Conservation (phyloP, 2,329 filamentous ascomycete species). For the Fusarium coicis region DNA sequence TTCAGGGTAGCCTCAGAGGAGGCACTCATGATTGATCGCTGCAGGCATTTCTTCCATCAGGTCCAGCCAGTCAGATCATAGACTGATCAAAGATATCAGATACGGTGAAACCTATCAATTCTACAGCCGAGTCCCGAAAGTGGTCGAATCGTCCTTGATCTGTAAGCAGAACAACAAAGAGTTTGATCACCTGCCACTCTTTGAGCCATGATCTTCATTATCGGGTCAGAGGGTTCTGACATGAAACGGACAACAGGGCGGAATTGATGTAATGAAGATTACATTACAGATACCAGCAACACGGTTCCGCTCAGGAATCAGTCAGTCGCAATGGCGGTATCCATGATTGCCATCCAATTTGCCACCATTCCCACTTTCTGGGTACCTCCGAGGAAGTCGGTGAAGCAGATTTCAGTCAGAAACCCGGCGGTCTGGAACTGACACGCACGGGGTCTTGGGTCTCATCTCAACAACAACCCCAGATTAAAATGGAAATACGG, state of each 20-base stretch:
- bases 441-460: conserved; percentile 21
- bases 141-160: not conserved
- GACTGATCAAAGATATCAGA: not conserved
- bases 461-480: conserved; percentile 29
- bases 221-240: conserved; percentile 8
- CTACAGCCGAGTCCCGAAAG: not conserved
- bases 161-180: conserved; percentile 3
- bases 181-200: conserved; percentile 20
- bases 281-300: conserved; percentile 9
- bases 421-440: conserved; percentile 39
- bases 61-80: not conserved
- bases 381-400: conserved; percentile 32
- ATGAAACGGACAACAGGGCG: conserved; percentile 3
- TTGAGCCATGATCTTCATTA: conserved; percentile 6
- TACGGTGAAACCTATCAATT: not conserved
- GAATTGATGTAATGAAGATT: conserved; percentile 25
- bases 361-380: conserved; percentile 35
- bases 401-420: conserved; percentile 32
- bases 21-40: conserved; percentile 34
- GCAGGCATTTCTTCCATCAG: conserved; percentile 21
- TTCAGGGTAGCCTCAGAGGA: conserved; percentile 33
- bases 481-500: conserved; percentile 33
- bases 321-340: not conserved
- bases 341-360: conserved; percentile 26
- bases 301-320: conserved; percentile 17